Evolutionary conservation across 2,329 filamentous ascomycete genomes (phyloP), one percentile per base, ranked within the genome.

Genomic region (Aspergillus pseudoglaucus): DNA sequence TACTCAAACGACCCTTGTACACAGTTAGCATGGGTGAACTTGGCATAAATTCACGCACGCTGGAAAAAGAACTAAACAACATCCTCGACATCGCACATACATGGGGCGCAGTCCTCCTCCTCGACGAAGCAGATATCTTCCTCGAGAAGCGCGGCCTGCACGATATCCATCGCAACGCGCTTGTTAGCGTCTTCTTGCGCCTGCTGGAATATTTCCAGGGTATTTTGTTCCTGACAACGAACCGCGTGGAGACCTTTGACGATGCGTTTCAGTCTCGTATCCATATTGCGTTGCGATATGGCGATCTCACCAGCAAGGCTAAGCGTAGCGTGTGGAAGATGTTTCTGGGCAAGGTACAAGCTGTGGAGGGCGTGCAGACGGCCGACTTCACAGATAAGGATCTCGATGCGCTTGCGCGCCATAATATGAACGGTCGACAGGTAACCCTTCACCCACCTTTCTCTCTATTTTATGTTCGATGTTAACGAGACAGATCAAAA

Each of bases 131-230:
- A 1, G 87, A 91, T 58, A 85, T 90, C 4, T 90, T 90, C 69
- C 73, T 95, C 8, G 87, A 94, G 72, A 86, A 88, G 66, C 82
- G 89, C 1, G 86, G 88, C 42, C 83, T 89, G 59, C 84, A 88
- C 53, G 88, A 95, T 58, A 84, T 94, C 45, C 85, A 90, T 62
- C 84, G 89, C 49, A 95, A 95, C 58, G 85, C 86, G 0, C 80
- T 93, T 1, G 90, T 95, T 45, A 88, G 84, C 64, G 88, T 95
- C 59, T 95, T 95, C 74, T 73, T 95, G 2, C 83, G 89, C 0
- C 77, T 91, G 48, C 75, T 95, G 0, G 90, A 96, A 67, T 95
- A 95, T 66, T 95, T 94, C 70, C 87, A 94, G 62, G 90, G 90
- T 3, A 94, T 95, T 46, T 67, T 95, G 4, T 94, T 95, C 72